Percentiles rank a stretch among this genome's conserved stretches.
phyloP scores from a whole-genome alignment of 2,329 filamentous ascomycete genomes.

The Pseudocercospora musae region DNA sequence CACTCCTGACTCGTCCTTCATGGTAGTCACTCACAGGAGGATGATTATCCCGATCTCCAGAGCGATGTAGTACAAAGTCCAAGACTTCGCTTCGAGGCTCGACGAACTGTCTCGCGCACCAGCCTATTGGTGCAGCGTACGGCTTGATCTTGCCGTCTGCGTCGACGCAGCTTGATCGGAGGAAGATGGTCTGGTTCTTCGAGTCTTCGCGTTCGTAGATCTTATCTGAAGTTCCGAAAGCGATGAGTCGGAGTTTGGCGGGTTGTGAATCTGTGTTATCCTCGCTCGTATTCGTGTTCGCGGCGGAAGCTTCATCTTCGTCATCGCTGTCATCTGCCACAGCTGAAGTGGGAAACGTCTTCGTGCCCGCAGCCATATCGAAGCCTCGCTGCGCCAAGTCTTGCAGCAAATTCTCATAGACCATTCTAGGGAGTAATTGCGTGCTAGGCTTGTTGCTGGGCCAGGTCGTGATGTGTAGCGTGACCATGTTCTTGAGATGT shows the following conservation, averaged over 20 bases:
- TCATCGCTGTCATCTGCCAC: conserved; percentile 8
- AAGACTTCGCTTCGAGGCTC: conserved; percentile 47
- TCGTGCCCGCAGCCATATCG: conserved; percentile 22
- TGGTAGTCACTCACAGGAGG: conserved; percentile 38
- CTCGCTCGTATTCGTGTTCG: not conserved
- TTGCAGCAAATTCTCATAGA: conserved; percentile 46
- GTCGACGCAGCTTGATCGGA: conserved; percentile 43
- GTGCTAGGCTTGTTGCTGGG: conserved; percentile 43
- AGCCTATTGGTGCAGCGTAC: conserved; percentile 45
- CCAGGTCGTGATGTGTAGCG: conserved; percentile 50
- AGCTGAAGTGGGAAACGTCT: not conserved
- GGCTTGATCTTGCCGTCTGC: conserved; percentile 41
- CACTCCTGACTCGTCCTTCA: conserved; percentile 10
- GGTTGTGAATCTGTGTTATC: not conserved
- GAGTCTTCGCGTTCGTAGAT: conserved; percentile 48
- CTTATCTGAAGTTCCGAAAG: conserved; percentile 47
- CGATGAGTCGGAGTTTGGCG: conserved; percentile 43
- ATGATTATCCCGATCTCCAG: conserved; percentile 29
- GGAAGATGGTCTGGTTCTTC: conserved; percentile 46
- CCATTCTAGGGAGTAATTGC: conserved; percentile 40
- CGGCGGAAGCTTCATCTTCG: conserved; percentile 1
- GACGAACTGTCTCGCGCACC: conserved; percentile 46
- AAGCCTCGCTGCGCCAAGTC: conserved; percentile 28
- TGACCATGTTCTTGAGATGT: conserved; percentile 40
- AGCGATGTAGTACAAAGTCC: conserved; percentile 42